A percentile compares a stretch with the other conserved stretches of the same genome.
Conservation (phyloP, 73 alveolate genomes). For the Paramecium octaurelia region DNA sequence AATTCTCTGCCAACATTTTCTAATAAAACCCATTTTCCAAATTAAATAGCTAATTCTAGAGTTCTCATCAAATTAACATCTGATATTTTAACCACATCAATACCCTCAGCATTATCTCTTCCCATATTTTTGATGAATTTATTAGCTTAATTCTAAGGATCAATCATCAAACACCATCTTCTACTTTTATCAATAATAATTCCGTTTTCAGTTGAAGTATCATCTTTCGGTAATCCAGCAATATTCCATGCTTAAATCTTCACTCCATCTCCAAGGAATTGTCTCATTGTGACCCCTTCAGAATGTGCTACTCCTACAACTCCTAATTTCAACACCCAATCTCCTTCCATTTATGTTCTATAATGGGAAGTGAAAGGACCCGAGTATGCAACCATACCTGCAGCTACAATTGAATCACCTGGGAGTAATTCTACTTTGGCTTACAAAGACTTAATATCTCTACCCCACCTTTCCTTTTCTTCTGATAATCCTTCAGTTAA, state of each 20-base stretch:
- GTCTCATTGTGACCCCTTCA: slow-evolving; percentile 96
- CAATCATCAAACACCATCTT: slow-evolving; percentile 99
- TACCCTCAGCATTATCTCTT: slow-evolving; percentile 81
- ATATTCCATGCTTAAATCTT: slow-evolving; percentile 61
- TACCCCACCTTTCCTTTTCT: slow-evolving; percentile 98
- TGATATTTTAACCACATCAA: slow-evolving; percentile 51
- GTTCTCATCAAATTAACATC: slow-evolving; percentile 72
- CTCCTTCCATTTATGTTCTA: slow-evolving; percentile 87
- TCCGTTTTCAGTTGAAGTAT: slow-evolving; percentile 96
- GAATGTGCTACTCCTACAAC: slow-evolving; percentile 79
- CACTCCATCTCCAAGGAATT: slow-evolving; percentile 99
- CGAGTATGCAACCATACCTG: slow-evolving; percentile 97
- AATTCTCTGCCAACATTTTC: slow-evolving; percentile 99
- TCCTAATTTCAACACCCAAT: slow-evolving; percentile 85
- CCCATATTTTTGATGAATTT: slow-evolving; percentile 98
- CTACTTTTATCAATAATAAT: slow-evolving; percentile 94
- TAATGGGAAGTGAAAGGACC: slow-evolving; percentile 97
- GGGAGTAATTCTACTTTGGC: slow-evolving; percentile 86
- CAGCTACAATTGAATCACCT: slow-evolving; percentile 96
- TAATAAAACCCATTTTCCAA: slow-evolving; percentile 99
- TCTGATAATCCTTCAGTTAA: slow-evolving; percentile 97
- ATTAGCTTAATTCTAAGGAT: slow-evolving; percentile 99
- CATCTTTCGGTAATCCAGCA: slow-evolving; percentile 92
- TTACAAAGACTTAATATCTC: slow-evolving; percentile 86
- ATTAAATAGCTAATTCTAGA: slow-evolving; percentile 90